Evolutionary conservation across 805 yeast species (phyloP).

Genomic region (Spathaspora boniae): DNA sequence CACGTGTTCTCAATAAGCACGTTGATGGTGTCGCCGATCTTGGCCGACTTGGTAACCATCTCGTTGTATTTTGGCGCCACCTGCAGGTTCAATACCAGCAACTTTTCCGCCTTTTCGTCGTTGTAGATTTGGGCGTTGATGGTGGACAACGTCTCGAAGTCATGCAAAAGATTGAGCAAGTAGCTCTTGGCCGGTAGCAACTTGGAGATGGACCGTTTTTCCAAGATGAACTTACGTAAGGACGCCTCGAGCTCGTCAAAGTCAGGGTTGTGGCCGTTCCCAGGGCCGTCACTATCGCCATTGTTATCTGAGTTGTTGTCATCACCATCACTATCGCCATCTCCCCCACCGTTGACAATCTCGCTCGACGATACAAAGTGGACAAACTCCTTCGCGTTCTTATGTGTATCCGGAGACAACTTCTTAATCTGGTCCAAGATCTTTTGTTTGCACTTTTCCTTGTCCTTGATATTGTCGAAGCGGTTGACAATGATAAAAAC

Average conservation of each 20-base stretch:
- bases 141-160: constrained; percentile 56
- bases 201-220: constrained; percentile 85
- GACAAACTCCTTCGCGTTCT: constrained; percentile 84
- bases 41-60: constrained; percentile 48
- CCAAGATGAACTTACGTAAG: constrained; percentile 78
- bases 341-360: constrained; percentile 35
- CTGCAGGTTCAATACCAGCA: constrained; percentile 44
- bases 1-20: constrained; percentile 59
- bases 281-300: constrained; percentile 3
- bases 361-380: constrained; percentile 80
- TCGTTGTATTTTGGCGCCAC: constrained; percentile 64
- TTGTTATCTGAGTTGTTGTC: constrained; percentile 24
- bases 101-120: constrained; percentile 46
- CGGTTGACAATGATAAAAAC: constrained; percentile 92
- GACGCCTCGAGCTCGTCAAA: constrained; percentile 85
- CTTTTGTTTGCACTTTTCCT: constrained; percentile 69
- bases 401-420: constrained; percentile 86
- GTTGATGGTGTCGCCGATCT: constrained; percentile 57
- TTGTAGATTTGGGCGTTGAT: constrained; percentile 57
- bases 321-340: constrained; percentile 29
- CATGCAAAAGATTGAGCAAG: constrained; percentile 63
- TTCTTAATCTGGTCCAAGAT: constrained; percentile 82
- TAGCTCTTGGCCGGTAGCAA: constrained; percentile 92
- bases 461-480: constrained; percentile 82
- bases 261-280: constrained; percentile 48